Evolutionary conservation across 2,329 filamentous ascomycete species (phyloP), one percentile per base, ranked within the genome.

Genomic region (Tolypocladium amazonense): DNA sequence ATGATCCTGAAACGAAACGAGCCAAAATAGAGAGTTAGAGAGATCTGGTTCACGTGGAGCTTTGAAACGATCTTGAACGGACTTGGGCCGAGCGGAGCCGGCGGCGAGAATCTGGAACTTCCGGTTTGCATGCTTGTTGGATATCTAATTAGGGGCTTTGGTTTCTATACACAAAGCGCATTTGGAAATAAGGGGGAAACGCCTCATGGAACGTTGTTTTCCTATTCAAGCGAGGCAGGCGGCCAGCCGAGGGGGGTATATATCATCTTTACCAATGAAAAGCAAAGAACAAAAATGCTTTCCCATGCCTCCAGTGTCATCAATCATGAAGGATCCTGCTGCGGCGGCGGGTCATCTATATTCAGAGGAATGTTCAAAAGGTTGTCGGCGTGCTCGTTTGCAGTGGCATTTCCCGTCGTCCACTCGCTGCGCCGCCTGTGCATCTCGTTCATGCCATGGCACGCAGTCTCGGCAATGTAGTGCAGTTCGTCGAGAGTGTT

Each of bases 401-500:
- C 68, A 65, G 69, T 65, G 57, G 65, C 66, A 35, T 65, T 68
- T n/a, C 64, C 67, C 11, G 68, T 62, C 6, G 66, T 67, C 65
- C 65, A 69, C 58, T 71, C 69, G 30, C 65, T 69, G 18, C 71
- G 64, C 25, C 70, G 67, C 27, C 63, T 63, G 56, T 83, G 73
- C 38, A 77, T 70, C 66, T 76, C 72, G 41, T 72, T 74, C 74
- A 79, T 76, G 35, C 75, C 77, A 58, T 73, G 70, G 61, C 72
- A 76, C 4, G 76, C 75, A 58, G 70, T 76, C 61, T 79, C 73
- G 15, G 75, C 75, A 60, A 79, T 78, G 56, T 72, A 71, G 58
- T 77, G 75, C 60, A 79, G 68, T 61, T 76, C 73, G 39, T 75
- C 70, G n/a, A 78, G 71, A 9, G 76, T 78, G 33, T 70, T 74